Conservation (phyloP, 1,139 yeast genomes). For the Candida buenavistaensis region DNA sequence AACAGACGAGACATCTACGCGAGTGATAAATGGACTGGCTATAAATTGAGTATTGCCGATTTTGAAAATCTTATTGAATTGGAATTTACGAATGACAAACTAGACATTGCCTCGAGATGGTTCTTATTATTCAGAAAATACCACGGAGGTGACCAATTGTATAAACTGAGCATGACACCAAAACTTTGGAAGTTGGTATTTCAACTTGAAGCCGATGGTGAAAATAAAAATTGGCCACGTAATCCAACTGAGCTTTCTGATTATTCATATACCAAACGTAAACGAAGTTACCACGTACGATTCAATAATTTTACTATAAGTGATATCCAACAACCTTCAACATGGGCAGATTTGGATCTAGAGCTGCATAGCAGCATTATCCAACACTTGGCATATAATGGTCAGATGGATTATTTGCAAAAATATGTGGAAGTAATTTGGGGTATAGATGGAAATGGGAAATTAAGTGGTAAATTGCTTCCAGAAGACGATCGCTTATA, state of each 20-base stretch:
- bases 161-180: constrained; percentile 24
- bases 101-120: constrained; percentile 45
- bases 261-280: constrained; percentile 15
- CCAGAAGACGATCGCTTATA: constrained; percentile 20
- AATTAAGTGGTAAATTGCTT: constrained; percentile 11
- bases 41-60: constrained; percentile 27
- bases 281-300: constrained; percentile 10
- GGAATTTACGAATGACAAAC: constrained; percentile 35
- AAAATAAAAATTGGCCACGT: constrained; percentile 32
- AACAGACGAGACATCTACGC: constrained; percentile 22
- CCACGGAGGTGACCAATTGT: constrained; percentile 15
- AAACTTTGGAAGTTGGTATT: constrained; percentile 38
- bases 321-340: constrained; percentile 5
- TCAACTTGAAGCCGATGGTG: constrained; percentile 35
- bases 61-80: constrained; percentile 40
- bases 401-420: constrained; percentile 24
- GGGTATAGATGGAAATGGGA: constrained; percentile 32
- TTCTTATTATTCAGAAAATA: constrained; percentile 32
- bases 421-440: constrained; percentile 30
- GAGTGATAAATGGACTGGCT: constrained; percentile 21
- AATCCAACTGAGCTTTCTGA: constrained; percentile 23
- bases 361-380: constrained; percentile 29
- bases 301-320: constrained; percentile 2
- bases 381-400: constrained; percentile 34
- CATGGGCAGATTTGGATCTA: constrained; percentile 16